A percentile compares a stretch with the other conserved stretches of the same genome.
phyloP scores from a whole-genome alignment of 139 green algal species.

The Micromonas pusilla region DNA sequence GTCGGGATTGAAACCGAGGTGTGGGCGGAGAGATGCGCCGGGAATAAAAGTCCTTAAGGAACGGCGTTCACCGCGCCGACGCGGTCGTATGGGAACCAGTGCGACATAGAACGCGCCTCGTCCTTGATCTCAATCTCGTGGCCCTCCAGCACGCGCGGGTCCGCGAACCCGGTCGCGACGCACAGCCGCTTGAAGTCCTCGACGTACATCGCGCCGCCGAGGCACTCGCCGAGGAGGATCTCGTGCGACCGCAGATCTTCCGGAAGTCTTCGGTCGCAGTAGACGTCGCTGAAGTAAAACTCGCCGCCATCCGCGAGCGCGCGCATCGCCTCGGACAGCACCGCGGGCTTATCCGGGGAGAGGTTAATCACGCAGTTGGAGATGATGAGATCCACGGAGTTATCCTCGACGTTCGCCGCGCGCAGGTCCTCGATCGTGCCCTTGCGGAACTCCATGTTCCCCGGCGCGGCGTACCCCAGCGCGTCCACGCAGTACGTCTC shows the following conservation, averaged over 20 bases:
- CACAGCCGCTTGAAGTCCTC: slow-evolving; percentile 83
- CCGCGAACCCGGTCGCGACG: slow-evolving; percentile 67
- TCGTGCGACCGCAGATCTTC: slow-evolving; percentile 34
- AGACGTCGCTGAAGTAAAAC: slow-evolving; percentile 96
- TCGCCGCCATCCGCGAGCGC: slow-evolving; percentile 86
- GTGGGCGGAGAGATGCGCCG: too few relatives aligned
- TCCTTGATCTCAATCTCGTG: slow-evolving; percentile 58
- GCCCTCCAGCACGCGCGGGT: slow-evolving; percentile 60
- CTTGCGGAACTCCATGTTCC: slow-evolving; percentile 85
- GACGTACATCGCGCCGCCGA: slow-evolving; percentile 85
- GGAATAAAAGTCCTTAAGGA: too few relatives aligned
- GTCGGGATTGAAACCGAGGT: too few relatives aligned
- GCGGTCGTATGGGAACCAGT: too few relatives aligned
- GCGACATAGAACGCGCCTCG: too few relatives aligned
- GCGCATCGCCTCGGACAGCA: slow-evolving; percentile 56
- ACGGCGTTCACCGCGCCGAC: too few relatives aligned
- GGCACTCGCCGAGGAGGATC: slow-evolving; percentile 84
- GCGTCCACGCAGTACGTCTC: slow-evolving; percentile 54
- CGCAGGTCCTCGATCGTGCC: slow-evolving; percentile 85
- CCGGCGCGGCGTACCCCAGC: slow-evolving; percentile 55
- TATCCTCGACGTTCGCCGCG: slow-evolving; percentile 57
- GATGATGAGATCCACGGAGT: slow-evolving; percentile 82
- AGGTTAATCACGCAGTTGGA: slow-evolving; percentile 96
- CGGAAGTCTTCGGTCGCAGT: slow-evolving; percentile 40
- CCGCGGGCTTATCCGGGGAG: slow-evolving; percentile 67